A percentile compares a stretch with the other conserved stretches of the same genome.
phyloP scores from a whole-genome alignment of 2,329 filamentous ascomycete species.

The Fragosphaeria purpurea region DNA sequence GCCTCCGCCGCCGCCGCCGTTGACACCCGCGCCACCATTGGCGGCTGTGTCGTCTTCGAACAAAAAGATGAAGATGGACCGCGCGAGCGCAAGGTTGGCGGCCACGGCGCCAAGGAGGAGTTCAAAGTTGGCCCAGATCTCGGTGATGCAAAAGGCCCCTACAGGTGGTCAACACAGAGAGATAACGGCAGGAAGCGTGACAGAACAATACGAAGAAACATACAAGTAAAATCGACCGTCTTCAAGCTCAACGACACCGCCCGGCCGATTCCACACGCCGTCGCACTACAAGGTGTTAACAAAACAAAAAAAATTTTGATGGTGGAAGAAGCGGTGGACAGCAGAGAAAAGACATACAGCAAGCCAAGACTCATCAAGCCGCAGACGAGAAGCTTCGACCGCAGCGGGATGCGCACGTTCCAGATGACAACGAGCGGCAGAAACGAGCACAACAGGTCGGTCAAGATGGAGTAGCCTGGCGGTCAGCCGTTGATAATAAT shows the following conservation, averaged over 20 bases:
- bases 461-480: slow-evolving; percentile 18
- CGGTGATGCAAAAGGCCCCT: slow-evolving; percentile 23
- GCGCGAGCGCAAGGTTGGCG: slow-evolving; percentile 14
- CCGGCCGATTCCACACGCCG: slow-evolving; percentile 17
- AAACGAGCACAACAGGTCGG: slow-evolving; percentile 18
- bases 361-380: slow-evolving; percentile 23
- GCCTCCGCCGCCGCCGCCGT: neutral
- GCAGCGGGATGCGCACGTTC: slow-evolving; percentile 21
- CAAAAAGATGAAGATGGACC: slow-evolving; percentile 17
- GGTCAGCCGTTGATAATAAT: too few species aligned
- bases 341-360: slow-evolving; percentile 11
- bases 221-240: slow-evolving; percentile 18
- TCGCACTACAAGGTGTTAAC: slow-evolving; percentile 11
- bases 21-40: neutral
- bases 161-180: too few species aligned
- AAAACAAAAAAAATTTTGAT: too few species aligned
- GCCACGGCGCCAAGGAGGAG: slow-evolving; percentile 14
- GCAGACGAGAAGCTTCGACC: slow-evolving; percentile 22
- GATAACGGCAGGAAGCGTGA: neutral
- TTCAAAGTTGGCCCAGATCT: slow-evolving; percentile 15
- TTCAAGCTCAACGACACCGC: slow-evolving; percentile 16
- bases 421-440: slow-evolving; percentile 24
- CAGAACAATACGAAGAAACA: neutral
- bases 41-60: neutral
- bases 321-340: too few species aligned